Conservation (phyloP, 2,329 filamentous ascomycete species). For the Colletotrichum orbiculare region DNA sequence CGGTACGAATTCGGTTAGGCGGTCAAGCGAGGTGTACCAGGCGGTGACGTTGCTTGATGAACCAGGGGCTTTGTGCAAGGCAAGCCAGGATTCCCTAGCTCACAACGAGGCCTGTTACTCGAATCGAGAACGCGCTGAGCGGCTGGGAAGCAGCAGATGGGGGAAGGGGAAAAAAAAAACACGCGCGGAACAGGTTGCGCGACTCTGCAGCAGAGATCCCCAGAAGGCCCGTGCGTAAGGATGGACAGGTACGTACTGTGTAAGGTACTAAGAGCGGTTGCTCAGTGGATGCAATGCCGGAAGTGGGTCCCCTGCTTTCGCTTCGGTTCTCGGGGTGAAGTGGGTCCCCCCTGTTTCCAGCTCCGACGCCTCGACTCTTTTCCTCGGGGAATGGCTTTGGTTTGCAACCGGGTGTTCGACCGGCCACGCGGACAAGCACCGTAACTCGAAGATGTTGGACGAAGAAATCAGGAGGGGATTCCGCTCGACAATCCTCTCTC, state of each 20-base stretch:
- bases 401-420: conserved; percentile 28
- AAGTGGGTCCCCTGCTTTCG: conserved; percentile 26
- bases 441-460: conserved; percentile 24
- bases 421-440: conserved; percentile 30
- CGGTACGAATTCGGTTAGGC: conserved; percentile 20
- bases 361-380: conserved; percentile 13
- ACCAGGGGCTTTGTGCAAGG: conserved; percentile 7
- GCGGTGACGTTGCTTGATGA: conserved; percentile 20
- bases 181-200: too few species aligned
- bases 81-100: background rate
- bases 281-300: conserved; percentile 35
- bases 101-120: too few species aligned
- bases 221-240: conserved; percentile 14
- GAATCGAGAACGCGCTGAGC: conserved; percentile 32
- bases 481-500: conserved; percentile 4
- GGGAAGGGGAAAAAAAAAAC: too few species aligned
- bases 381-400: conserved; percentile 28
- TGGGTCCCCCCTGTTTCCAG: conserved; percentile 26
- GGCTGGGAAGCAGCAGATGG: too few species aligned
- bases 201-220: too few species aligned
- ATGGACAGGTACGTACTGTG: too few species aligned
- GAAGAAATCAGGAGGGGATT: conserved; percentile 26
- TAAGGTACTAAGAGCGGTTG: conserved; percentile 10
- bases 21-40: conserved; percentile 11
- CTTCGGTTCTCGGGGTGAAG: conserved; percentile 25